phyloP scores from a whole-genome alignment of 345 rosid species.

The Syzygium jambos region DNA sequence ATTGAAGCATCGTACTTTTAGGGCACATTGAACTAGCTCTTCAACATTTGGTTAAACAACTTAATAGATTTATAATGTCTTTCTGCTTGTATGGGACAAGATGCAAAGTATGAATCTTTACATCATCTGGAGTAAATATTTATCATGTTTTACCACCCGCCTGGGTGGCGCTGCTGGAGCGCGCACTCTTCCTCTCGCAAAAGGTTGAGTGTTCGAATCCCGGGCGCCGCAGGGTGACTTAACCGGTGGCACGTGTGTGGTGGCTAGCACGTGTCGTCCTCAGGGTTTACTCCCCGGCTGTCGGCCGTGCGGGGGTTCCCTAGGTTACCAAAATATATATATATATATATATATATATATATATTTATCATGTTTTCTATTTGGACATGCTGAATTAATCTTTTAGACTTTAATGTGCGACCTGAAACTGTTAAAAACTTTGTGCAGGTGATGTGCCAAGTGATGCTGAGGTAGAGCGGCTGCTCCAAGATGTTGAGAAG shows the following conservation, averaged over 20 bases:
- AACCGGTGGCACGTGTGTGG: too few species aligned
- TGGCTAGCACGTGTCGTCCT: too few species aligned
- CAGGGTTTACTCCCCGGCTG: too few species aligned
- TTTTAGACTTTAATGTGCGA: not conserved
- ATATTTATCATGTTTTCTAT: not conserved
- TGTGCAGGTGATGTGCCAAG: conserved; percentile 22
- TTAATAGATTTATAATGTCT: not conserved
- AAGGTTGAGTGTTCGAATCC: too few species aligned
- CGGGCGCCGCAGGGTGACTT: too few species aligned
- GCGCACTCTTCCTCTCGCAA: too few species aligned
- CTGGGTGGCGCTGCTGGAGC: too few species aligned
- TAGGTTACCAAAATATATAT: too few species aligned
- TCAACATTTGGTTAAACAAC: not conserved
- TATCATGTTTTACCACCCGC: not conserved
- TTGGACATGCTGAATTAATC: not conserved
- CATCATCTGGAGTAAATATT: not conserved
- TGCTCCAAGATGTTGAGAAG: conserved; percentile 35
- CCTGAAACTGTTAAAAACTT: conserved; percentile 8
- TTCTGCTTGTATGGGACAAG: not conserved
- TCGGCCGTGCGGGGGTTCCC: too few species aligned
- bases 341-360: too few species aligned
- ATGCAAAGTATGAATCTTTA: not conserved
- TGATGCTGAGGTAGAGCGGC: conserved; percentile 26
- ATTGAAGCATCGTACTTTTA: not conserved
- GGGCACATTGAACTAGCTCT: not conserved